Base-by-base conservation (phyloP, 106 monocot genomes). In the Iris macrosiphon region DNA sequence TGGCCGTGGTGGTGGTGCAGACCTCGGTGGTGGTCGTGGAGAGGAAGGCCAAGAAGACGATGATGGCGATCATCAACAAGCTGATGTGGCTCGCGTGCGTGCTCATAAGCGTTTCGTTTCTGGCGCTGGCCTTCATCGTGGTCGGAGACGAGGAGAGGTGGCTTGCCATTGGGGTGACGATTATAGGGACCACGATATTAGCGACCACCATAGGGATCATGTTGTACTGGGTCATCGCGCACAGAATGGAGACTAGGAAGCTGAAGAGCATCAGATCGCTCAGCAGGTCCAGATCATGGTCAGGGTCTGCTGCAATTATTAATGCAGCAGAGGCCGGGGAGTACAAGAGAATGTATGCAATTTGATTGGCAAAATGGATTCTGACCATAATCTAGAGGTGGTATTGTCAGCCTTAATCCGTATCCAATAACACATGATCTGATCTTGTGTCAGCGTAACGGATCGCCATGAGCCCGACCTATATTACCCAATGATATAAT, bases 1-100 rank as follows among this genome's bases (percentile, higher is more conserved):
- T 89, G 19, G 89, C 89, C 11, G 83, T 89, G 0, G 89, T 89
- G 55, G 83, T 89, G 63, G 89, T 89, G 15, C 89, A 89, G 76
- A 89, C 89, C 0, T 89, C 89, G 3, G 66, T 89, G 28, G 89
- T 89, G 47, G 71, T 89, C 4, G 73, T 80, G 26, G 89, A 89
- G 59, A 66, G 73, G 65, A 76, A 71, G 49, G 83, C 89, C 1
- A 89, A 89, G 79, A 84, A 89, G 67, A 60, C 62, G 66, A 80
- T 89, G 89, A 80, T 84, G 70, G 70, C 89, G 13, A 77, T 89
- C 13, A n/a, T n/a, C n/a, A n/a, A n/a, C n/a, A n/a, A n/a, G n/a
- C n/a, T n/a, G 25, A 83, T 89, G 89, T 89, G 89, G 89, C 45
- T 80, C 11, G 89, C 89, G 10, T 89, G 83, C 60, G 77, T 83